These are phyloP conservation scores for Paramecium biaurelia DNA, from an alignment of 73 alveolate species.

Conservation along the genomic window DNA sequence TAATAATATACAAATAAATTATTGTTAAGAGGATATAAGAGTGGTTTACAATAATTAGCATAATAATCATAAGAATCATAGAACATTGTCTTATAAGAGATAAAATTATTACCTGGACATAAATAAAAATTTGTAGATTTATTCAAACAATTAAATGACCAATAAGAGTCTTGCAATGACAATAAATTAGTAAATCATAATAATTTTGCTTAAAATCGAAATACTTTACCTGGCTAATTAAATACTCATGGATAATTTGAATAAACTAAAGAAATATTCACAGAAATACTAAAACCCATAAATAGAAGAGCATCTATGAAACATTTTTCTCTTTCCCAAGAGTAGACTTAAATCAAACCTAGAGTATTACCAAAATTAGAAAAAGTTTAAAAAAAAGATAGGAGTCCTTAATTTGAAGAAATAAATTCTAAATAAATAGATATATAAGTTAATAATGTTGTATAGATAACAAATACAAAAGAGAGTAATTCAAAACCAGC, in stretches of 20 bases:
- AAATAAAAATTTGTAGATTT: not conserved
- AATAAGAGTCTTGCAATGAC: not conserved
- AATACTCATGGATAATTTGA: not conserved
- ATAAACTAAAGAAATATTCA: not conserved
- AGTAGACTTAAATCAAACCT: not conserved
- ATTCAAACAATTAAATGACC: not conserved
- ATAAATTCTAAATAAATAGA: not conserved
- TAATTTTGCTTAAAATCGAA: not conserved
- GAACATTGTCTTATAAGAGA: not conserved
- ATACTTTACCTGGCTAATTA: not conserved
- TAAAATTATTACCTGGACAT: conserved; percentile 24
- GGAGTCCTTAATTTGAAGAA: not conserved
- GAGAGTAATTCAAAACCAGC: not conserved
- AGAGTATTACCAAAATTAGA: not conserved
- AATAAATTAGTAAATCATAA: not conserved
- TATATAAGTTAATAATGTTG: not conserved
- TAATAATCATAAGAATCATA: not conserved
- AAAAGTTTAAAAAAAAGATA: not conserved
- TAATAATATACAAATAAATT: conserved; percentile 35
- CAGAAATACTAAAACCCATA: not conserved
- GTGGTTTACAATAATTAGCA: conserved; percentile 12
- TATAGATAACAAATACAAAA: not conserved
- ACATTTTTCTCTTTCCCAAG: not conserved
- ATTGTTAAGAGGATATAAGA: conserved; percentile 21
- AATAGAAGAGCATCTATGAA: not conserved